Evolutionary conservation across 1,284 basidiomycete genomes (phyloP).

Genomic region (Rhodotorula sp.): DNA sequence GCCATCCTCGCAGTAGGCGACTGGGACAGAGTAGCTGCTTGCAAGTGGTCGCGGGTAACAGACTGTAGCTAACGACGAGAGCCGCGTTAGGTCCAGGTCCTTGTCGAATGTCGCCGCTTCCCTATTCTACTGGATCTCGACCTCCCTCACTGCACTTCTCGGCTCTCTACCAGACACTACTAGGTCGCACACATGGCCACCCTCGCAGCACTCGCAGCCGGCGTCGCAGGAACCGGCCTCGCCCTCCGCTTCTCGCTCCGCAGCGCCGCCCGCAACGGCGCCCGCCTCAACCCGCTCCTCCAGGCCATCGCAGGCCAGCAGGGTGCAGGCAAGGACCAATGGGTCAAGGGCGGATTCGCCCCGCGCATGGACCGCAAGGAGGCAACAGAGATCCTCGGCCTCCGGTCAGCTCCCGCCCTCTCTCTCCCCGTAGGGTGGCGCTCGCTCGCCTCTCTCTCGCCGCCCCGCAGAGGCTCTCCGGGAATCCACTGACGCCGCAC

Average conservation of each 20-base stretch:
- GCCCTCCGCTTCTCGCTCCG: conserved; percentile 42
- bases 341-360: conserved; percentile 92
- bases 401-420: conserved; percentile 67
- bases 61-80: no score
- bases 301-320: conserved; percentile 39
- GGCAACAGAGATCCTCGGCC: conserved; percentile 85
- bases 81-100: no score
- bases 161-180: not conserved
- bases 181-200: conserved; percentile 15
- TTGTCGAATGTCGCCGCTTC: no score
- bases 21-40: no score
- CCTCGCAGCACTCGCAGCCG: conserved; percentile 39
- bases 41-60: no score
- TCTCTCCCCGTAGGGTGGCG: conserved; percentile 27
- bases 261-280: conserved; percentile 43
- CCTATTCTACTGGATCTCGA: not conserved
- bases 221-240: conserved; percentile 35
- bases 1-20: not conserved
- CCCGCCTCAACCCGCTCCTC: conserved; percentile 41
- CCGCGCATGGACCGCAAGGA: conserved; percentile 94
- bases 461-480: not conserved
- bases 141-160: not conserved
- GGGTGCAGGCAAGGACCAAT: conserved; percentile 62
- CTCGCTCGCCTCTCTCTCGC: not conserved
- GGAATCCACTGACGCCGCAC: not conserved